Conservation (phyloP, 331 rosid genomes). For the Saraca asoca region DNA sequence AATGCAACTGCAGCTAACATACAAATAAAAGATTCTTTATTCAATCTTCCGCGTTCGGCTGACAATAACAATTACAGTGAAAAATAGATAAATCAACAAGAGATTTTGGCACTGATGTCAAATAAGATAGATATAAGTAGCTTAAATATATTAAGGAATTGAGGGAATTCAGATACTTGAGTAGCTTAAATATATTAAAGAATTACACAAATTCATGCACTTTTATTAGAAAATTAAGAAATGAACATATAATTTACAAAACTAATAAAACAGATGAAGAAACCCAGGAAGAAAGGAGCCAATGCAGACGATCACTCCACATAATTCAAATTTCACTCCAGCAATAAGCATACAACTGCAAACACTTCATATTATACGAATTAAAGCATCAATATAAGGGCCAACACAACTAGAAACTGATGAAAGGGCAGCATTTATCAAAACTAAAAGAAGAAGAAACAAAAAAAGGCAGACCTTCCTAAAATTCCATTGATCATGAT, state of each 20-base stretch:
- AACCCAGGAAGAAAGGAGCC: neutral
- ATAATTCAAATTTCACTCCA: slow-evolving; percentile 10
- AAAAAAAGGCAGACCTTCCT: slow-evolving; percentile 60
- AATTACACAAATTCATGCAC: too few species aligned
- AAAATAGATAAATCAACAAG: neutral
- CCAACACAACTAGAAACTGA: neutral
- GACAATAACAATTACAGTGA: neutral
- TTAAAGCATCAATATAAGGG: slow-evolving; percentile 7
- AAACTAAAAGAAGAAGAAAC: neutral
- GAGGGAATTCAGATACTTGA: too few species aligned
- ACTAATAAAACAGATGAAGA: neutral
- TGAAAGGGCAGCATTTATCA: slow-evolving; percentile 10
- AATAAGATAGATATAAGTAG: too few species aligned
- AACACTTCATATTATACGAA: neutral
- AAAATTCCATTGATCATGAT: slow-evolving; percentile 90
- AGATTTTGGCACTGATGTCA: too few species aligned
- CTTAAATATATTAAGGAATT: too few species aligned
- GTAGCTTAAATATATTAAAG: too few species aligned
- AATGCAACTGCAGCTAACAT: neutral
- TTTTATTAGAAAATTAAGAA: too few species aligned
- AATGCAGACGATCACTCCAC: neutral
- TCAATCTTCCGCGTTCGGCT: neutral
- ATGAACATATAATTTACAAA: neutral
- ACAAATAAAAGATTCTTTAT: neutral
- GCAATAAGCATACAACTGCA: neutral